phyloP scores from a whole-genome alignment of 139 green algal genomes.

The Chlamydomonas sp. region DNA sequence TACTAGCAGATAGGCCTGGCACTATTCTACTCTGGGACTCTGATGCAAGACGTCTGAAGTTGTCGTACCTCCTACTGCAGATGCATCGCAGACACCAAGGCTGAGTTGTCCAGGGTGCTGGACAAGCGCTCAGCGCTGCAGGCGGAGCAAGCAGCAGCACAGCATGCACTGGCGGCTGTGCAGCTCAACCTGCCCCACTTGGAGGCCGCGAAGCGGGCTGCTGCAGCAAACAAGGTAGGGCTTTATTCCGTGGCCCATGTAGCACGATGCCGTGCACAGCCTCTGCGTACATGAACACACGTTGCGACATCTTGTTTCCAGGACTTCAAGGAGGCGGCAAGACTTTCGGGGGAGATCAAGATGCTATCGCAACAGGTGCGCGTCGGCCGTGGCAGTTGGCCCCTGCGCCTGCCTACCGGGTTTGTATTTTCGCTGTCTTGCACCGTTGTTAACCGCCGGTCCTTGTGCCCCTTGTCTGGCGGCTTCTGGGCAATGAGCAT shows the following conservation, averaged over 20 bases:
- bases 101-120: neutral
- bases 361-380: slow-evolving; percentile 22
- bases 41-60: neutral
- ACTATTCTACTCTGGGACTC: neutral
- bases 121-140: neutral
- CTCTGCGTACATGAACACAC: neutral
- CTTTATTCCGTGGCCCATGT: neutral
- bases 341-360: slow-evolving; percentile 65
- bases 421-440: neutral
- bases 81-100: neutral
- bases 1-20: too few species aligned
- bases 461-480: too few species aligned
- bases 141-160: neutral
- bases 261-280: too few species aligned
- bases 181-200: slow-evolving; percentile 53
- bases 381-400: neutral
- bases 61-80: neutral
- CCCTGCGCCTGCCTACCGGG: neutral
- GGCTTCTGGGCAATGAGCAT: neutral
- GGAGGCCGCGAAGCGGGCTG: slow-evolving; percentile 67
- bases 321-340: slow-evolving; percentile 70
- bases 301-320: neutral
- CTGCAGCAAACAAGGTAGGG: slow-evolving; percentile 53
- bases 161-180: neutral
- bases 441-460: too few species aligned